These are phyloP conservation scores for Fusarium vanettenii DNA, from an alignment of 2,329 filamentous ascomycete genomes.

Conservation along the genomic window DNA sequence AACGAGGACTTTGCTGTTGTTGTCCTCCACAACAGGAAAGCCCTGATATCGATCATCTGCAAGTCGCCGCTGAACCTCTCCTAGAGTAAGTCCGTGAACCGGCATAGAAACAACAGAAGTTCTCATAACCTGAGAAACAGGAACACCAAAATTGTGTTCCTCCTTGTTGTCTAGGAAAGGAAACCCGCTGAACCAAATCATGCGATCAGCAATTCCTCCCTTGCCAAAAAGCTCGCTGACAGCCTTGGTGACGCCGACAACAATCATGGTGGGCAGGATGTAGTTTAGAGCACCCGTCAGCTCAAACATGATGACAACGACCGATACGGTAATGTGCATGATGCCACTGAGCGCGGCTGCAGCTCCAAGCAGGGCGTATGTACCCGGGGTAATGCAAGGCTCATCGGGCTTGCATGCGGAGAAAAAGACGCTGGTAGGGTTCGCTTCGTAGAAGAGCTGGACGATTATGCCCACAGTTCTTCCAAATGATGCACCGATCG, in stretches of 20 bases:
- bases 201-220: constrained; percentile 94
- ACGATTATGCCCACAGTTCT: constrained; percentile 95
- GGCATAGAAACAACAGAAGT: constrained; percentile 79
- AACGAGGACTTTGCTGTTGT: constrained; percentile 75
- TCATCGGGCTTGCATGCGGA: constrained; percentile 89
- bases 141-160: constrained; percentile 95
- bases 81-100: constrained; percentile 77
- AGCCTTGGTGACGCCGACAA: constrained; percentile 95
- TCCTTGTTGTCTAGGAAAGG: constrained; percentile 98
- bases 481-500: constrained; percentile 93
- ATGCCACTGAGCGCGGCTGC: constrained; percentile 93
- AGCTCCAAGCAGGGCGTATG: constrained; percentile 94
- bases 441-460: constrained; percentile 85
- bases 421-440: constrained; percentile 87
- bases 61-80: constrained; percentile 81
- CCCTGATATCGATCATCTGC: constrained; percentile 87
- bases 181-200: constrained; percentile 99
- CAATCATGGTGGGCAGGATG: constrained; percentile 98
- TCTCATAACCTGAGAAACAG: constrained; percentile 92
- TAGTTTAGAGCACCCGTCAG: constrained; percentile 97
- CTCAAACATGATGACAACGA: constrained; percentile 99
- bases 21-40: constrained; percentile 89
- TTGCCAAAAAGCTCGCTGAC: constrained; percentile 93
- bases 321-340: constrained; percentile 97
- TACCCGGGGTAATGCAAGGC: constrained; percentile 96